Evolutionary conservation across 164 flowering plant species (phyloP).

Genomic region (Santalum album): DNA sequence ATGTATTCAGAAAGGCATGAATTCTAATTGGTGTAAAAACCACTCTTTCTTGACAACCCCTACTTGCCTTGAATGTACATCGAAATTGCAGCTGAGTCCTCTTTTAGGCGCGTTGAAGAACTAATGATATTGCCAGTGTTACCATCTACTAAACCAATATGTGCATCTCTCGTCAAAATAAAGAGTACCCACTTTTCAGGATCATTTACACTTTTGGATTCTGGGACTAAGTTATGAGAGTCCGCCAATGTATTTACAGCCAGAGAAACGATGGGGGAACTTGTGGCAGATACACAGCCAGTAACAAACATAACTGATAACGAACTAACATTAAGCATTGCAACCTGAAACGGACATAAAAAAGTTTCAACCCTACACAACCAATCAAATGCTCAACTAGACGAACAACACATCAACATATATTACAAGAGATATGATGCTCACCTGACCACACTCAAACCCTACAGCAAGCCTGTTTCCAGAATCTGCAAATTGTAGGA

Average conservation of each 20-base stretch:
- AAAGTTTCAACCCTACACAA: constrained; percentile 1
- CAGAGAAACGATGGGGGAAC: constrained; percentile 22
- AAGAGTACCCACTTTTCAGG: constrained; percentile 7
- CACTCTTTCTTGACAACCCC: not conserved
- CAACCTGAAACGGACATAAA: constrained; percentile 27
- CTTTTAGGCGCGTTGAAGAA: constrained; percentile 7
- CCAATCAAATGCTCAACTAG: not conserved
- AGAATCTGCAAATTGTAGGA: constrained; percentile 33
- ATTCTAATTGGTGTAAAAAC: not conserved
- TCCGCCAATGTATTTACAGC: constrained; percentile 13
- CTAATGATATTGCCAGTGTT: constrained; percentile 13
- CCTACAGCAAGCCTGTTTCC: constrained; percentile 72
- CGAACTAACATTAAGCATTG: constrained; percentile 22
- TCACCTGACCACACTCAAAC: constrained; percentile 48
- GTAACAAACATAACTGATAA: constrained; percentile 24
- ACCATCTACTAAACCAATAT: constrained; percentile 16
- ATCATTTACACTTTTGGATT: constrained; percentile 9
- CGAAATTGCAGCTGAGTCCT: constrained; percentile 17
- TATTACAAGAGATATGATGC: not conserved
- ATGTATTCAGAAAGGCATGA: constrained; percentile 2
- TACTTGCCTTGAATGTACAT: constrained; percentile 28
- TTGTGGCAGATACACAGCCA: constrained; percentile 14
- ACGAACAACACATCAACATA: not conserved
- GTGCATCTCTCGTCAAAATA: constrained; percentile 25
- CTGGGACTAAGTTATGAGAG: constrained; percentile 4